Percentiles rank a stretch among this genome's conserved stretches.
Evolutionary conservation across 768 basidiomycete genomes (phyloP).

Genomic region (Mycena polygramma): DNA sequence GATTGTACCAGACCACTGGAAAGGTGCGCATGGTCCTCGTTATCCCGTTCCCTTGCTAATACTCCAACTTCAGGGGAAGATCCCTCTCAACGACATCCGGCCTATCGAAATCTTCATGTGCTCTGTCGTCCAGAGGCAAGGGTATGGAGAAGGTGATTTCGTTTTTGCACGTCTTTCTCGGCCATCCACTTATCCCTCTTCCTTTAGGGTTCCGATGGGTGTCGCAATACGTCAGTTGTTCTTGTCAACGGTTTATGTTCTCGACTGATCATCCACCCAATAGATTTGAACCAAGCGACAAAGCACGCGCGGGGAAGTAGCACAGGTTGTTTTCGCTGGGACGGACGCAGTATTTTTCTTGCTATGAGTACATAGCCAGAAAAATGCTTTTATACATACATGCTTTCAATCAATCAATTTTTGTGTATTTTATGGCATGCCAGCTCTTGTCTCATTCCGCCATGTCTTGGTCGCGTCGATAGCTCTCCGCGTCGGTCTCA

Average conservation of each 20-base stretch:
- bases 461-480: constrained; percentile 67
- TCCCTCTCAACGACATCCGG: constrained; percentile 95
- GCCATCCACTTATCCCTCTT: constrained; percentile 11
- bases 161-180: constrained; percentile 6
- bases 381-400: neutral
- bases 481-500: constrained; percentile 75
- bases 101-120: constrained; percentile 99
- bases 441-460: constrained; percentile 57
- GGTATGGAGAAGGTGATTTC: constrained; percentile 91
- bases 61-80: constrained; percentile 80
- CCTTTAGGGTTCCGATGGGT: constrained; percentile 90
- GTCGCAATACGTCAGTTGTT: constrained; percentile 89
- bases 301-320: constrained; percentile 6
- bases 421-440: constrained; percentile 25
- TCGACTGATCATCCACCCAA: constrained; percentile 8
- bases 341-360: constrained; percentile 1
- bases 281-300: constrained; percentile 52
- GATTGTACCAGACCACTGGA: constrained; percentile 98
- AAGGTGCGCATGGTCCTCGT: constrained; percentile 71
- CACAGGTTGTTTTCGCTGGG: constrained; percentile 16
- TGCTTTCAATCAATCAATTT: constrained; percentile 24
- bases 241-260: neutral
- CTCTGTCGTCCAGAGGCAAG: constrained; percentile 98
- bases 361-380: too few species aligned
- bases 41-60: neutral